Conservation (phyloP, 1,284 basidiomycete species). For the Cryptococcus hybrid region DNA sequence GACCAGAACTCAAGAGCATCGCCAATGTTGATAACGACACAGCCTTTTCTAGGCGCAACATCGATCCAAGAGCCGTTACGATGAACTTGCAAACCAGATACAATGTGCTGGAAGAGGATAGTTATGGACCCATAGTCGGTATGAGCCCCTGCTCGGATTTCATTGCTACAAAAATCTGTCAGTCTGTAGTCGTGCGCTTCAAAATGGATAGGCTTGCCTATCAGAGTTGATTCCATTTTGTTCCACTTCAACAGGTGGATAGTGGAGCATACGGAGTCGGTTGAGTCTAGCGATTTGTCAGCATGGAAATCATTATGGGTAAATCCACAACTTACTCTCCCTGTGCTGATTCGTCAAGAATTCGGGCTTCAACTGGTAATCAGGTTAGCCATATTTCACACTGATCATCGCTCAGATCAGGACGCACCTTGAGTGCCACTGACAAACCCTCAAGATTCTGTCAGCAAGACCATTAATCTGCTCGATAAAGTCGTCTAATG, state of each 20-base stretch:
- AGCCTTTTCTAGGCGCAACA: conserved; percentile 28
- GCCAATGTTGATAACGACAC: conserved; percentile 42
- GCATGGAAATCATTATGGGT: background rate
- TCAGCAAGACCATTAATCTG: conserved; percentile 13
- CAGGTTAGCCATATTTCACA: conserved; percentile 3
- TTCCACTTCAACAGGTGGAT: conserved; percentile 6
- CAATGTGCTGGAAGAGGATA: conserved; percentile 38
- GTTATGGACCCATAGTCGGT: conserved; percentile 38
- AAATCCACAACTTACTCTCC: background rate
- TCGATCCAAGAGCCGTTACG: conserved; percentile 26
- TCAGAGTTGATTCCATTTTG: background rate
- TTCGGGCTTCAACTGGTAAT: conserved; percentile 1
- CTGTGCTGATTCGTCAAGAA: conserved; percentile 7
- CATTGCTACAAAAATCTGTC: background rate
- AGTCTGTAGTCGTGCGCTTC: no score
- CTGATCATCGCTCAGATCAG: conserved; percentile 15
- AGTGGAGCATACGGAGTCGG: conserved; percentile 22
- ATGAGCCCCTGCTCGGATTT: conserved; percentile 17
- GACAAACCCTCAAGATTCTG: conserved; percentile 8
- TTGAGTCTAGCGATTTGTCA: conserved; percentile 1
- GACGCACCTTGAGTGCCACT: conserved; percentile 19
- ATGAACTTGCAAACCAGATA: conserved; percentile 39
- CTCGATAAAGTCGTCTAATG: conserved; percentile 10
- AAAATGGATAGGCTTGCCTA: background rate
- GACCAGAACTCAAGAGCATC: conserved; percentile 33